A percentile compares a stretch with the other conserved stretches of the same genome.
phyloP scores from a whole-genome alignment of 2,329 filamentous ascomycete species.

The Colletotrichum chrysophilum region DNA sequence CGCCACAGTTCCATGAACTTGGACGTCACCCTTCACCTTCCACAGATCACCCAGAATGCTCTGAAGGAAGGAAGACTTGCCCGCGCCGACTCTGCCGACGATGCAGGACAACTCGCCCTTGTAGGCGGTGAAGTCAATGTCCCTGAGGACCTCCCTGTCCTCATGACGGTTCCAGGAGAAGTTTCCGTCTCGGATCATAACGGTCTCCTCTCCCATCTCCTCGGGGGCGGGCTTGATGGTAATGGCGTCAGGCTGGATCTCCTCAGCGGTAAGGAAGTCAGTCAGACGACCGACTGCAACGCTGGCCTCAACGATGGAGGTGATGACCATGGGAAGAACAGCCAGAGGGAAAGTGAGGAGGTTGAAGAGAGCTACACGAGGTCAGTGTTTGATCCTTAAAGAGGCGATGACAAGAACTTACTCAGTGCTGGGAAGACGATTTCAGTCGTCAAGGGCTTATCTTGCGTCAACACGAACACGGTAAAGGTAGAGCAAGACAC shows the following conservation, averaged over 20 bases:
- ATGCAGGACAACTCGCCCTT: slow-evolving; percentile 95
- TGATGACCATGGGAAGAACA: slow-evolving; percentile 97
- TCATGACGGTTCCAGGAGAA: slow-evolving; percentile 96
- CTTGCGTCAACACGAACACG: slow-evolving; percentile 86
- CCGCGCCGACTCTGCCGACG: slow-evolving; percentile 91
- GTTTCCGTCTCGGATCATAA: slow-evolving; percentile 81
- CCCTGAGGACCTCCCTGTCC: slow-evolving; percentile 71
- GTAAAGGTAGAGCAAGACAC: slow-evolving; percentile 97
- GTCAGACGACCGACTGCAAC: slow-evolving; percentile 89
- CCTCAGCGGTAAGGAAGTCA: slow-evolving; percentile 84
- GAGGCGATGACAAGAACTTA: slow-evolving; percentile 11
- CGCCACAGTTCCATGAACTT: slow-evolving; percentile 81
- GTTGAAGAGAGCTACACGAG: slow-evolving; percentile 79
- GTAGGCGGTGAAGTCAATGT: slow-evolving; percentile 86
- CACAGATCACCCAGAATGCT: slow-evolving; percentile 89
- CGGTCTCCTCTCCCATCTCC: slow-evolving; percentile 82
- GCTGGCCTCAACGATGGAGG: slow-evolving; percentile 92
- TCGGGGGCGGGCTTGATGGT: slow-evolving; percentile 70
- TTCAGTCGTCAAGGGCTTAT: slow-evolving; percentile 84
- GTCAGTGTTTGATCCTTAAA: not conserved
- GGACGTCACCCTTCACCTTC: slow-evolving; percentile 85
- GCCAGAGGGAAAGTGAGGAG: slow-evolving; percentile 93
- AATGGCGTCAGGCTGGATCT: slow-evolving; percentile 87
- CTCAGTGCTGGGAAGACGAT: slow-evolving; percentile 90
- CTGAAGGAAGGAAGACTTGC: slow-evolving; percentile 92